These are phyloP conservation scores for Thinopyrum elongatum DNA, from an alignment of 176 grass and related monocot species.

Conservation along the genomic window DNA sequence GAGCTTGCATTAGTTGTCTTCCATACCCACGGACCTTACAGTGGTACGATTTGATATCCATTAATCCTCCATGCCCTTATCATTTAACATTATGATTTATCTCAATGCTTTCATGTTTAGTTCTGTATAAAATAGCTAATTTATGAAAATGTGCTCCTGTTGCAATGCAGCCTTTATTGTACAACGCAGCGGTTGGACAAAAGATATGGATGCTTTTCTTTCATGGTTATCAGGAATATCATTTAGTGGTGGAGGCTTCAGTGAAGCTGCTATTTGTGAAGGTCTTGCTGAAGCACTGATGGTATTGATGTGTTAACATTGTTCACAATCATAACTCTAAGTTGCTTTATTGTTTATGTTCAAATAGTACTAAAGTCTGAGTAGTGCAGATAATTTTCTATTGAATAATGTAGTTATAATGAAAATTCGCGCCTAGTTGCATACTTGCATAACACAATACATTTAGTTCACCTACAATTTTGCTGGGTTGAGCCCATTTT, in stretches of 20 bases:
- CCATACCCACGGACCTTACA: constrained; percentile 76
- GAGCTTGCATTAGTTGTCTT: constrained; percentile 88
- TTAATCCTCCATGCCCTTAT: constrained; percentile 6
- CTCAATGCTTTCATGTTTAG: neutral
- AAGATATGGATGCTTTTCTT: constrained; percentile 73
- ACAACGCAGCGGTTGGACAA: constrained; percentile 89
- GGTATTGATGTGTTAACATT: constrained; percentile 37
- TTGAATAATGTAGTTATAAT: constrained; percentile 14
- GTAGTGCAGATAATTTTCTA: neutral
- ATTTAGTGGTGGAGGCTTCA: constrained; percentile 84
- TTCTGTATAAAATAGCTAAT: neutral
- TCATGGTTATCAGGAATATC: constrained; percentile 72
- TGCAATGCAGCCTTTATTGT: constrained; percentile 66
- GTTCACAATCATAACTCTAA: neutral
- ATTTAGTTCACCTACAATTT: neutral
- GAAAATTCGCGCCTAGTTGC: neutral
- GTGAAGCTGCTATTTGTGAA: constrained; percentile 75
- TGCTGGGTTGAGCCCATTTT: neutral
- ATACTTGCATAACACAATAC: neutral
- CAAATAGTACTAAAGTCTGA: neutral
- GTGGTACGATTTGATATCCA: constrained; percentile 38
- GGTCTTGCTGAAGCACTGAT: constrained; percentile 86
- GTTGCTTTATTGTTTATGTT: neutral
- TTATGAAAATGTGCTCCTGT: constrained; percentile 5
- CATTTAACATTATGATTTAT: neutral